Base-by-base conservation (phyloP, 441 rosid species). In the Daphne laureola region DNA sequence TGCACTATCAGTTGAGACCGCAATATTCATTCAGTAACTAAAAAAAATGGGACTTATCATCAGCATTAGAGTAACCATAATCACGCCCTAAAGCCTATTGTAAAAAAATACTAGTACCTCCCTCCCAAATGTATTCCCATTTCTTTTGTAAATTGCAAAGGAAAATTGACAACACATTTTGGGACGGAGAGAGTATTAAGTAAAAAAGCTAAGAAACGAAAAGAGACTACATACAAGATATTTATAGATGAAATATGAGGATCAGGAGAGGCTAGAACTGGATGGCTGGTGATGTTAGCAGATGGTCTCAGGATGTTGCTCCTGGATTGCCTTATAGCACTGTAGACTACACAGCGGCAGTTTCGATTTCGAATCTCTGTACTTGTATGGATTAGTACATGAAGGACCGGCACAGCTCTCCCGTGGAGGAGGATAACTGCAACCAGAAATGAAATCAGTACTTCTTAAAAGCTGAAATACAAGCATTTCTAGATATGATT, bases 341-440 rank as follows among this genome's bases (percentile, higher is more conserved):
- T 72, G 69, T 58, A 92, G 84, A 63, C 98, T 92, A 78, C 98
- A 89, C 27, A 92, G 87, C 15, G 98, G 97, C 49, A 83, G 70
- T 68, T 79, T 84, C 0, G 88, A 76, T 77, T 89, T 86, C 0
- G 97, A 83, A 73, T 92, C 84, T 13, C 96, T 79, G 54, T 92
- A 92, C 70, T 57, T 89, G 79, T 67, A 92, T 1, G 95, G 81
- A 57, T 86, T 92, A 23, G 73, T 67, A 53, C 96, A 92, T 0
- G 78, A 67, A 27, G 96, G 96, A 46, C 88, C 94, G 0, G 86
- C 96, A 17, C 96, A 92, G n/a, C 72, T 86, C 62, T 92, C 98
- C 4, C 96, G 79, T 0, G 86, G 92, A 47, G 92, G 90, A 68
- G 98, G 98, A 67, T 92, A 92, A 58, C 98, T 92, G 78, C 61